Conservation (phyloP, 495 filamentous ascomycete species). For the Talaromyces proteolyticus region DNA sequence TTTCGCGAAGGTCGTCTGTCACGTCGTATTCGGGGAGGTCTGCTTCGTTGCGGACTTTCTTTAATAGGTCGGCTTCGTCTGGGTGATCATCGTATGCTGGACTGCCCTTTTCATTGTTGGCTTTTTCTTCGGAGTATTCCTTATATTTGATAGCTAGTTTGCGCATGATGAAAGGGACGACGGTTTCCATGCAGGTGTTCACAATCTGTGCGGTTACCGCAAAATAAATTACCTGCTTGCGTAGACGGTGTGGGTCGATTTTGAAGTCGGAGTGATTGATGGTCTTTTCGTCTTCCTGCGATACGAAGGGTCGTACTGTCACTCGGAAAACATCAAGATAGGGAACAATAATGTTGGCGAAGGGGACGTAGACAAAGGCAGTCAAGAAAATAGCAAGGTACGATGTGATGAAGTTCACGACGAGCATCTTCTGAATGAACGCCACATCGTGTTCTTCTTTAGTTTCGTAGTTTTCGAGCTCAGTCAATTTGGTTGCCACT, state of each 20-base stretch:
- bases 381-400: slow-evolving; percentile 91
- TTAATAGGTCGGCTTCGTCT: slow-evolving; percentile 72
- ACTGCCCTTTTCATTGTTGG: slow-evolving; percentile 17
- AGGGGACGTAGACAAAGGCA: slow-evolving; percentile 95
- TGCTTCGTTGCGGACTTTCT: slow-evolving; percentile 80
- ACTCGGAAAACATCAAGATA: slow-evolving; percentile 83
- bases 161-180: slow-evolving; percentile 82
- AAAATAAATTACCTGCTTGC: slow-evolving; percentile 94
- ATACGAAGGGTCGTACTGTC: slow-evolving; percentile 68
- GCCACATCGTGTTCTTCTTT: slow-evolving; percentile 70
- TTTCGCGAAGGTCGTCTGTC: slow-evolving; percentile 82
- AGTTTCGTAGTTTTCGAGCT: slow-evolving; percentile 91
- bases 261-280: slow-evolving; percentile 58
- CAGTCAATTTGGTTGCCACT: slow-evolving; percentile 73
- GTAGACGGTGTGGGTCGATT: slow-evolving; percentile 78
- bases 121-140: slow-evolving; percentile 37
- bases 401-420: slow-evolving; percentile 96
- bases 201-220: slow-evolving; percentile 94
- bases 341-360: slow-evolving; percentile 79
- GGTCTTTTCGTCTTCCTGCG: slow-evolving; percentile 60
- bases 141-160: slow-evolving; percentile 67
- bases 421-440: slow-evolving; percentile 84
- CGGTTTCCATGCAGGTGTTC: slow-evolving; percentile 76
- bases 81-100: slow-evolving; percentile 44
- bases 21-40: slow-evolving; percentile 84